Base-by-base conservation (phyloP, 202 grass and related monocot genomes). In the Musa balbisiana region DNA sequence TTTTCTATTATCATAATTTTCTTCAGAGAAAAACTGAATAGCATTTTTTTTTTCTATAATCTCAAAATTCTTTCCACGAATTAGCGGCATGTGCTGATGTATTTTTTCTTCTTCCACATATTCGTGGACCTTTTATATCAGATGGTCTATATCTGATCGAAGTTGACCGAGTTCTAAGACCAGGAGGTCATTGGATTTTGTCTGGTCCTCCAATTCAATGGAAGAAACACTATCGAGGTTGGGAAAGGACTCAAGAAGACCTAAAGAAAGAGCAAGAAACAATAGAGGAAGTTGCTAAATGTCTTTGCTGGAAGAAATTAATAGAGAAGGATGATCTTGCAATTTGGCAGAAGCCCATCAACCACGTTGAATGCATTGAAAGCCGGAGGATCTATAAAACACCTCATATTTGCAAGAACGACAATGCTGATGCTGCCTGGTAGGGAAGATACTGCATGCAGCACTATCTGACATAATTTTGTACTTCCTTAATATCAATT, bases 201-300 rank as follows among this genome's bases (percentile, higher is more conserved):
- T 93, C 93, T 16, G 93, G 93, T 51, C 93, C 93, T 69, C 93
- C 93, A 2, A 91, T 97, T 86, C 84, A 97, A 53, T 93, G 93
- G 93, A 92, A 87, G 80, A 92, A 84, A 1, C 80, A 97, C 73
- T 68, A 91, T 69, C 1, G 69, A 17, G 93, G 93, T 11, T 97
- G 93, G 93, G 82, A 92, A 53, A 91, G 93, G 76, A 85, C 88
- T 2, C 86, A 91, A 75, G 84, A 92, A 1, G 82, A 97, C 59
- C 79, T 97, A 65, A 97, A 89, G 80, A 75, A 84, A 73, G 93
- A 92, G 66, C 93, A 97, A 76, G 90, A 93, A 64, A 87, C 80
- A 16, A 93, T 97, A 65, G 93, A 97, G 86, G 80, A 87, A 59
- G 84, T 93, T 0, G 93, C 93, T 0, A 92, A 51, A 73, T 81